A percentile compares a stretch with the other conserved stretches of the same genome.
These are phyloP conservation scores for Aspergillus versicolor DNA, from an alignment of 2,329 filamentous ascomycete species.

Conservation along the genomic window DNA sequence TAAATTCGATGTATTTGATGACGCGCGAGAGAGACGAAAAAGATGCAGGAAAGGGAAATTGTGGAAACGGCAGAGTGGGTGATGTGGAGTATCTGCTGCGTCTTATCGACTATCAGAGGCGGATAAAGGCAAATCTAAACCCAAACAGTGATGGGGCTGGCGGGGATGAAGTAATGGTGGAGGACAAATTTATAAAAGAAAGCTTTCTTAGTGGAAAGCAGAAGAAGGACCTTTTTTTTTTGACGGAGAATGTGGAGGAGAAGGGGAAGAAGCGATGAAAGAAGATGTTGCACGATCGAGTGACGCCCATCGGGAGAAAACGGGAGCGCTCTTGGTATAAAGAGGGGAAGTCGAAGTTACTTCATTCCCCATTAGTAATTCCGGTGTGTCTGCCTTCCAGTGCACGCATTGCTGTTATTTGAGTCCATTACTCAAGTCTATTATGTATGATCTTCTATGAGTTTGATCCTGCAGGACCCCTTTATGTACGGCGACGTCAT, in stretches of 20 bases:
- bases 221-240: neutral
- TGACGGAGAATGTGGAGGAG: neutral
- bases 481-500: constrained; percentile 6
- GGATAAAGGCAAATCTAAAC: constrained; percentile 11
- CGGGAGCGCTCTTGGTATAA: neutral
- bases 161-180: neutral
- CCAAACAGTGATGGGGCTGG: constrained; percentile 7
- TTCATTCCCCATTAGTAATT: constrained; percentile 8
- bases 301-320: constrained; percentile 2
- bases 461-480: neutral
- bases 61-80: constrained; percentile 2
- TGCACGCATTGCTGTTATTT: neutral
- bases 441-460: neutral
- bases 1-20: neutral
- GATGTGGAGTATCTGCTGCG: constrained; percentile 3
- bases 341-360: constrained; percentile 1
- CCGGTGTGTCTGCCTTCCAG: constrained; percentile 1
- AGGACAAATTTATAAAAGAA: neutral
- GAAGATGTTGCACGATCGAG: neutral
- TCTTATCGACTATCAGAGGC: constrained; percentile 16
- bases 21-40: neutral
- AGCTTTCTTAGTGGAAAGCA: neutral
- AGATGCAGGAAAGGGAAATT: neutral
- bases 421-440: neutral
- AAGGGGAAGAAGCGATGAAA: neutral